Base-by-base conservation (phyloP, 129 eudicot genomes). In the Flaveria brownii region DNA sequence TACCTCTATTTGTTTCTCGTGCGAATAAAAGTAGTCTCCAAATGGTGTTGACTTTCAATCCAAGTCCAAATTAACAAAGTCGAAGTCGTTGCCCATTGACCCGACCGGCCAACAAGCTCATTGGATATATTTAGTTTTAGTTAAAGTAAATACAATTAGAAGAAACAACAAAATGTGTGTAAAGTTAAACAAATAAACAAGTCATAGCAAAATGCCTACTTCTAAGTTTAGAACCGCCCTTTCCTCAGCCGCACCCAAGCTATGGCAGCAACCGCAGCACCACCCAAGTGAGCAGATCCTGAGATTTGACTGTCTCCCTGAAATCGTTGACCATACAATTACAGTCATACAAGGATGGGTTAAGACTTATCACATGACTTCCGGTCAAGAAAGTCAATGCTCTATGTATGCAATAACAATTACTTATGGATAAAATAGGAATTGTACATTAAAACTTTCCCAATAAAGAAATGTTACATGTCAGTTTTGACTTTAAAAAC, bases 221-320 rank as follows among this genome's bases (percentile, higher is more conserved):
- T 36, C 9, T 12, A n/a, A 60, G 70, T 55, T 81, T 73, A 77
- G 61, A 87, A 86, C n/a, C 84, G 84, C 11, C 92, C 87, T 73
- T 61, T 90, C 67, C 80, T 83, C 28, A 71, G 12, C 45, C 73
- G 84, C 7, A 77, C 81, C 97, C 97, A 93, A 12, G 92, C 87
- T 6, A 88, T 8, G 12, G 91, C 97, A 65, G 98, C 97, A 68
- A 90, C 97, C 2, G 78, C 77, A 68, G 97, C 98, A 51, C 97
- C 97, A 39, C 98, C 98, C 87, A 93, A 80, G 59, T 93, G 96
- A 64, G 92, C 95, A 15, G 98, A 84, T 80, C 97, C 98, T 5
- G 97, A 90, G 23, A 93, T 67, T 82, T 68, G 79, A 64, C 66
- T 46, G 72, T 90, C 86, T 65, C 98, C 98, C 98, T 93, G 96